These are phyloP conservation scores for Polytrichum commune DNA, from an alignment of 225 moss, liverwort and hornwort genomes.

Conservation along the genomic window DNA sequence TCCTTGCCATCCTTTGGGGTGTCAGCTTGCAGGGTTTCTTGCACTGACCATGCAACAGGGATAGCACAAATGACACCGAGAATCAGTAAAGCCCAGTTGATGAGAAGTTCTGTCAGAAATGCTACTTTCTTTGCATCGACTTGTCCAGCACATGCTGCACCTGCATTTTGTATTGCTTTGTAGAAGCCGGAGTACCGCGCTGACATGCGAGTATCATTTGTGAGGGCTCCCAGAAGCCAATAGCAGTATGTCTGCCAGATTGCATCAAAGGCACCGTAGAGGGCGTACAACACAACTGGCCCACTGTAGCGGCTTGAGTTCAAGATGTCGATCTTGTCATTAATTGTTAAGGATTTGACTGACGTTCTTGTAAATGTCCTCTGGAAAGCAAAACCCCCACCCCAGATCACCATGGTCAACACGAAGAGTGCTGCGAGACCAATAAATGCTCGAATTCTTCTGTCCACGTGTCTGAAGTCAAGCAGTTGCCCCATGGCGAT, in stretches of 20 bases:
- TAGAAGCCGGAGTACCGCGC: slow-evolving; percentile 83
- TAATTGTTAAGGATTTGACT: slow-evolving; percentile 12
- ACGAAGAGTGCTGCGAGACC: slow-evolving; percentile 48
- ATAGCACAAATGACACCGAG: slow-evolving; percentile 28
- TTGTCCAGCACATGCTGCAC: slow-evolving; percentile 73
- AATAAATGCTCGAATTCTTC: slow-evolving; percentile 43
- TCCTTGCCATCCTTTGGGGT: slow-evolving; percentile 1
- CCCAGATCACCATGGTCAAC: slow-evolving; percentile 54
- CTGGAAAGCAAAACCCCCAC: slow-evolving; percentile 69
- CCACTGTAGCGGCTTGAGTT: slow-evolving; percentile 39
- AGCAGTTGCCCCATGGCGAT: slow-evolving; percentile 68
- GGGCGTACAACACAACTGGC: slow-evolving; percentile 46
- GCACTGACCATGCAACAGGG: slow-evolving; percentile 41
- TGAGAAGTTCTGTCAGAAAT: slow-evolving; percentile 51
- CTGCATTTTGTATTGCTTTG: slow-evolving; percentile 86
- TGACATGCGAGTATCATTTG: slow-evolving; percentile 62
- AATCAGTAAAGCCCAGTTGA: slow-evolving; percentile 54
- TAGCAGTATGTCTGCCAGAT: slow-evolving; percentile 94
- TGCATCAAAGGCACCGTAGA: slow-evolving; percentile 76
- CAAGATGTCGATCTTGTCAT: slow-evolving; percentile 49
- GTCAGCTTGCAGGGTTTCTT: slow-evolving; percentile 18
- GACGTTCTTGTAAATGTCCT: slow-evolving; percentile 46
- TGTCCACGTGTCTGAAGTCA: slow-evolving; percentile 27
- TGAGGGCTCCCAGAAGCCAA: slow-evolving; percentile 90
- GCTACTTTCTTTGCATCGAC: slow-evolving; percentile 67